Evolutionary conservation across 73 alveolate species (phyloP).

Genomic region (Stentor roeselii): DNA sequence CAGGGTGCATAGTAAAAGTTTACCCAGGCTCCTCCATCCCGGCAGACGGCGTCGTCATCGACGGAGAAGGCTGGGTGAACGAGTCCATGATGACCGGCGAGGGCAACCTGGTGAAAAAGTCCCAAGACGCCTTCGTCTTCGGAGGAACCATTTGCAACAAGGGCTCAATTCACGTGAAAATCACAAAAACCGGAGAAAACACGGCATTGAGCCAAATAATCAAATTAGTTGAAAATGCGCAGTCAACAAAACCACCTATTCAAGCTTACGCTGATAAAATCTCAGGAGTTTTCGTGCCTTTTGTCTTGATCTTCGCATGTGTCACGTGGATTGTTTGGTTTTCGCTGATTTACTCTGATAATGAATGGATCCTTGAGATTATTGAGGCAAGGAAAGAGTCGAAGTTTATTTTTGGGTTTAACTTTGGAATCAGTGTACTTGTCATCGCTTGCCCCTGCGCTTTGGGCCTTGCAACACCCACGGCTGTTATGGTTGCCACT

Average conservation of each 20-base stretch:
- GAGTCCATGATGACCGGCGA: slow-evolving; percentile 86
- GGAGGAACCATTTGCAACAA: slow-evolving; percentile 62
- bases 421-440: slow-evolving; percentile 58
- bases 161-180: slow-evolving; percentile 50
- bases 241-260: slow-evolving; percentile 64
- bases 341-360: slow-evolving; percentile 52
- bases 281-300: slow-evolving; percentile 64
- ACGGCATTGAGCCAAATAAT: slow-evolving; percentile 62
- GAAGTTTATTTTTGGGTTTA: slow-evolving; percentile 49
- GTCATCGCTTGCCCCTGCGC: slow-evolving; percentile 98
- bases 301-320: slow-evolving; percentile 58
- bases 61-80: slow-evolving; percentile 64
- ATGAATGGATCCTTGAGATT: slow-evolving; percentile 32
- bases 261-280: slow-evolving; percentile 68
- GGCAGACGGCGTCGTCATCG: slow-evolving; percentile 78
- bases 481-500: slow-evolving; percentile 95
- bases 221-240: slow-evolving; percentile 71
- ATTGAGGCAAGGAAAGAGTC: slow-evolving; percentile 38
- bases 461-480: slow-evolving; percentile 97
- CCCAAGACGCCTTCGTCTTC: slow-evolving; percentile 42
- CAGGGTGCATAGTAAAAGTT: slow-evolving; percentile 68
- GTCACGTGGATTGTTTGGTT: slow-evolving; percentile 76
- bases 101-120: slow-evolving; percentile 39
- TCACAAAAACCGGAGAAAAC: slow-evolving; percentile 55
- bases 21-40: slow-evolving; percentile 79